Evolutionary conservation across 1,284 basidiomycete species (phyloP), one percentile per base, ranked within the genome.

Genomic region (Singerocomus inundabilis): DNA sequence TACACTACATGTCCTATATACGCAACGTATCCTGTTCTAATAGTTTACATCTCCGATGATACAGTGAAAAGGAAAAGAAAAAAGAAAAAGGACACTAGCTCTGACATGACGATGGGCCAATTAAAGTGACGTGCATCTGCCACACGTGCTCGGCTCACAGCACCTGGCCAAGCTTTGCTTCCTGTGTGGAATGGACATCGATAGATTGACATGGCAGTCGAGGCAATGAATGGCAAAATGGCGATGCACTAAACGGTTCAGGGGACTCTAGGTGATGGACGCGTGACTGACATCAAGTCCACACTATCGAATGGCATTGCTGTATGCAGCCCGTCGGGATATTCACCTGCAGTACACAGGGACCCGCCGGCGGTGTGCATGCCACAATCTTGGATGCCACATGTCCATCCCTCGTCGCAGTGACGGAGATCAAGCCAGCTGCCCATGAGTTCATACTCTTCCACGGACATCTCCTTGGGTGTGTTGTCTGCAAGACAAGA

Each of bases 391-490:
- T 48, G 59, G 15, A 64, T 45, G 21, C 63, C 66, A 49, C 58
- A 70, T 33, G 46, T 44, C 67, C 61, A 67, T 29, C 55, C 63
- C 13, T 41, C 55, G n/a, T 58, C 55, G 18, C 47, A 41, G 10
- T 36, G 51, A 41, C 52, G 46, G 24, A 59, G 47, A 55, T 73
- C 64, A 16, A 70, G 67, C 78, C 77, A 79, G 52, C 78, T 79
- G 3, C 76, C 78, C 45, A 57, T 58, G 18, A 66, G 61, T 52
- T 80, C 78, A 49, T 79, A 78, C 38, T 78, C 71, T 44, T 71
- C 76, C 29, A 77, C 53, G 18, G 69, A 68, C 63, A 77, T 71
- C 35, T 61, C 58, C 38, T 55, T 54, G 2, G 49, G 56, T 26
- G 54, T 47, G 15, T 62, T 59, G n/a, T 56, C 49, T 15, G 58